These are phyloP conservation scores for Sanghuangporus sanghuang DNA, from an alignment of 1,284 basidiomycete species.

Conservation along the genomic window DNA sequence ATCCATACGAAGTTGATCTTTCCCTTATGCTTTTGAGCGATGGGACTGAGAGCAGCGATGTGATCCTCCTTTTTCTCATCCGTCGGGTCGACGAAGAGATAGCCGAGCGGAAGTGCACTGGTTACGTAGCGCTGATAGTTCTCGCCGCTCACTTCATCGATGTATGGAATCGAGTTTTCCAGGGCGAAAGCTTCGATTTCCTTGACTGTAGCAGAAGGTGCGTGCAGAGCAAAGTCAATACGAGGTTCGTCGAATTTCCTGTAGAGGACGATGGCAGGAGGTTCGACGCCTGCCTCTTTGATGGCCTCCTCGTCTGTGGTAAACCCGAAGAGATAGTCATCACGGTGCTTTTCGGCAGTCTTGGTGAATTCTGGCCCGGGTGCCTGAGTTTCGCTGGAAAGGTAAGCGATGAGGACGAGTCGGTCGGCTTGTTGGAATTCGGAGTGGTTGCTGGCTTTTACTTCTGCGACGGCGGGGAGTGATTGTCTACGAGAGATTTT, in stretches of 20 bases:
- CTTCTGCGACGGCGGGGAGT: constrained; percentile 86
- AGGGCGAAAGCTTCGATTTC: constrained; percentile 77
- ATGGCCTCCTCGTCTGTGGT: constrained; percentile 69
- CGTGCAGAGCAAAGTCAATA: constrained; percentile 66
- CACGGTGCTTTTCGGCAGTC: constrained; percentile 84
- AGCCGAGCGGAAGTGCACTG: constrained; percentile 86
- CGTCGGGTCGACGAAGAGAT: constrained; percentile 88
- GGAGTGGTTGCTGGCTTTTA: constrained; percentile 71
- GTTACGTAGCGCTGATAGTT: constrained; percentile 88
- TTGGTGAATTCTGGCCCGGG: constrained; percentile 71
- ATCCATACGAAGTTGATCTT: constrained; percentile 99
- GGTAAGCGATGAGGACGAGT: constrained; percentile 87
- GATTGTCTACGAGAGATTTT: constrained; percentile 61
- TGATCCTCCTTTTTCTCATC: constrained; percentile 62
- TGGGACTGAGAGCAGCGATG: constrained; percentile 65
- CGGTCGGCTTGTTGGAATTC: constrained; percentile 91
- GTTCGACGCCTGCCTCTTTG: constrained; percentile 64
- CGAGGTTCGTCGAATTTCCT: constrained; percentile 88
- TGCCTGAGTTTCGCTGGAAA: constrained; percentile 61
- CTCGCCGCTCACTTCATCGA: constrained; percentile 93
- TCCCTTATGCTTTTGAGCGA: constrained; percentile 80
- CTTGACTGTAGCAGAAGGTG: constrained; percentile 49
- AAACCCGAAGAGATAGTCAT: constrained; percentile 90
- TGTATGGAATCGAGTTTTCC: constrained; percentile 81
- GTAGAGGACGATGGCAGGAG: constrained; percentile 89